Evolutionary conservation across 2,329 filamentous ascomycete genomes (phyloP).

Genomic region (Lasiodiplodia theobromae): DNA sequence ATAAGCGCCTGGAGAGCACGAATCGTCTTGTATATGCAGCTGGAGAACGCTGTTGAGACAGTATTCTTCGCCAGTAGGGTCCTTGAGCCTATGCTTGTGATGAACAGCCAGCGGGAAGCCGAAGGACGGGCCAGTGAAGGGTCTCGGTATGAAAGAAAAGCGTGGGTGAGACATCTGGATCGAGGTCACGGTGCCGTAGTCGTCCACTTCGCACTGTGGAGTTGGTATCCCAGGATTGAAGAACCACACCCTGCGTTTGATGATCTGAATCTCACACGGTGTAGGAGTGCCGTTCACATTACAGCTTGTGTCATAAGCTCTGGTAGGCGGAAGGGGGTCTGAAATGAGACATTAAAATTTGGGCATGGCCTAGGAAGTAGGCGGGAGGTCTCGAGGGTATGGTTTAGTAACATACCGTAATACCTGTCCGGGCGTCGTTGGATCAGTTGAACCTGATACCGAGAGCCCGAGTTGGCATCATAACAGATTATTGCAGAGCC

Average conservation of each 20-base stretch:
- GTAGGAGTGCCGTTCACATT: not conserved
- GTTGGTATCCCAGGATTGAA: slow-evolving; percentile 16
- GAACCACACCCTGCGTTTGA: slow-evolving; percentile 12
- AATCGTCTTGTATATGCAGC: slow-evolving; percentile 27
- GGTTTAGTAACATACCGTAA: slow-evolving; percentile 3
- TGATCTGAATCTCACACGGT: slow-evolving; percentile 12
- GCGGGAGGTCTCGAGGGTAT: not conserved
- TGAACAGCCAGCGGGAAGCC: slow-evolving; percentile 11
- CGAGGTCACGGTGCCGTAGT: slow-evolving; percentile 14
- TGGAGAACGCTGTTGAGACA: slow-evolving; percentile 29
- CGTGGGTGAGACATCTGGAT: not conserved
- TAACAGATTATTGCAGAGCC: slow-evolving; percentile 15
- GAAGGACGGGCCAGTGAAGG: slow-evolving; percentile 13
- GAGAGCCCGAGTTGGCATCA: not conserved
- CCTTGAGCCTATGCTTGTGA: slow-evolving; percentile 15
- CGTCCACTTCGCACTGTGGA: slow-evolving; percentile 23
- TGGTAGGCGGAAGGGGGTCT: slow-evolving; percentile 10
- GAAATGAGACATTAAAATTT: not conserved
- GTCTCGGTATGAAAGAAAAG: not conserved
- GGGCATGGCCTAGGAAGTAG: not conserved
- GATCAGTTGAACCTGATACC: slow-evolving; percentile 2
- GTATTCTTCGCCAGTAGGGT: not conserved
- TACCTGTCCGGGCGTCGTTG: slow-evolving; percentile 12
- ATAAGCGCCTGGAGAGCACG: slow-evolving; percentile 32
- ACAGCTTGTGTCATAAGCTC: slow-evolving; percentile 11